Conservation (phyloP, 208 protist genomes). For the Endotrypanum monterogeii region DNA sequence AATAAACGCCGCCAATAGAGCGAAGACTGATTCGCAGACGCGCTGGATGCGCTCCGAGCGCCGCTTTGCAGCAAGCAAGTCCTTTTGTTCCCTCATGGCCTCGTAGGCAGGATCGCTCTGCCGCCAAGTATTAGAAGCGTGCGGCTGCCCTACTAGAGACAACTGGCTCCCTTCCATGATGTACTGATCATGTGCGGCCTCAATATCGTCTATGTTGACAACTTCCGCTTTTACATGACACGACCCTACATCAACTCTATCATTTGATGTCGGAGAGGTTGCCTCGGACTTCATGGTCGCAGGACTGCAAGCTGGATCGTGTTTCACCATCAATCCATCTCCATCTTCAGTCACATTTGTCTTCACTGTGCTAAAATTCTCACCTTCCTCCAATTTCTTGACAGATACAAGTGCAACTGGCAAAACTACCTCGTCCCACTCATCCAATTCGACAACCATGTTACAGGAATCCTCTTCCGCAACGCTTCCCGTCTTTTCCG, state of each 20-base stretch:
- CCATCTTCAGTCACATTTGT: slow-evolving; percentile 10
- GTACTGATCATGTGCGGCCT: neutral
- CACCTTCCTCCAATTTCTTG: slow-evolving; percentile 38
- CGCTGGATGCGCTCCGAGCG: slow-evolving; percentile 78
- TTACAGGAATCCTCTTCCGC: slow-evolving; percentile 4
- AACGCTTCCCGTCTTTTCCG: neutral
- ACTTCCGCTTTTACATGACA: slow-evolving; percentile 30
- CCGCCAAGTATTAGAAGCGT: slow-evolving; percentile 42
- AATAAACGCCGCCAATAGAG: slow-evolving; percentile 48
- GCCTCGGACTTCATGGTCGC: slow-evolving; percentile 12
- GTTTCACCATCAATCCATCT: slow-evolving; percentile 4
- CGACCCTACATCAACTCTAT: neutral
- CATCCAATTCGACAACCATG: slow-evolving; percentile 55
- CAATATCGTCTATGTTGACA: slow-evolving; percentile 22
- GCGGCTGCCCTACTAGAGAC: slow-evolving; percentile 57
- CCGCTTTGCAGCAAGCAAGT: slow-evolving; percentile 71
- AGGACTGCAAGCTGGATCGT: slow-evolving; percentile 5
- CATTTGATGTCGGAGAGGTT: neutral
- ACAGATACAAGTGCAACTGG: slow-evolving; percentile 13
- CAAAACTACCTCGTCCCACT: slow-evolving; percentile 87
- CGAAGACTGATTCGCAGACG: slow-evolving; percentile 43
- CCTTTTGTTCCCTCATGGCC: slow-evolving; percentile 71
- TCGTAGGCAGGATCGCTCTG: slow-evolving; percentile 61
- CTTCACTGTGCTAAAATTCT: slow-evolving; percentile 2
- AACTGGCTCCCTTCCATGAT: slow-evolving; percentile 53